These are phyloP conservation scores for Veloporphyrellus conicus DNA, from an alignment of 1,284 basidiomycete species.

Conservation along the genomic window DNA sequence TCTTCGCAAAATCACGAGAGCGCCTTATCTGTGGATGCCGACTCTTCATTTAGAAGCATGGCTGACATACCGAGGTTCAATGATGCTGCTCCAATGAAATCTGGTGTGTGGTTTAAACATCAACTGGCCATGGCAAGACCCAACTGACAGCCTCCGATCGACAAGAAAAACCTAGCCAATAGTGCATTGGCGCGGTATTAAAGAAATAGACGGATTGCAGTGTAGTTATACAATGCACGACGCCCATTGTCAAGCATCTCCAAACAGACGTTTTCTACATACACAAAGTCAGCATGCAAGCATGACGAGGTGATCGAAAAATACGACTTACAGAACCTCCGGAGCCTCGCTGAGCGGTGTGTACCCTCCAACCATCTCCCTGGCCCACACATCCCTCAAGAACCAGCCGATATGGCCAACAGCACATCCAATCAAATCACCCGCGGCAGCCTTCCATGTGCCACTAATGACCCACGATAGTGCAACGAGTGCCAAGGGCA, in stretches of 20 bases:
- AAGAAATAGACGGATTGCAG: neutral
- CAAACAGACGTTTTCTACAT: conserved; percentile 60
- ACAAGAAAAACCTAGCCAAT: neutral
- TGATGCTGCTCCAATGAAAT: no score
- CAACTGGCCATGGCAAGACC: no score
- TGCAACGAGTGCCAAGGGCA: conserved; percentile 84
- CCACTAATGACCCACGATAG: conserved; percentile 90
- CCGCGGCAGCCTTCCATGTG: conserved; percentile 79
- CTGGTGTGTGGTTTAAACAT: no score
- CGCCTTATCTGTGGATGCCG: no score
- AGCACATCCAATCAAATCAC: conserved; percentile 82
- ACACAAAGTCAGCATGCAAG: neutral
- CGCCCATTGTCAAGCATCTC: conserved; percentile 42
- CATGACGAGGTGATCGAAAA: neutral
- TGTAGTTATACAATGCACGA: conserved; percentile 12
- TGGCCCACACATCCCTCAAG: conserved; percentile 88
- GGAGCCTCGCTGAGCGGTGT: conserved; percentile 78
- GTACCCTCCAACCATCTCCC: conserved; percentile 81
- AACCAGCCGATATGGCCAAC: conserved; percentile 94
- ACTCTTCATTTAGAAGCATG: no score
- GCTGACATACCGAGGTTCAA: no score
- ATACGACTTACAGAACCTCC: conserved; percentile 62
- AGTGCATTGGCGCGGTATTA: neutral
- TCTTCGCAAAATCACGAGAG: no score
- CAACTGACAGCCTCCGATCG: neutral